A percentile compares a stretch with the other conserved stretches of the same genome.
Evolutionary conservation across 2,329 filamentous ascomycete species (phyloP).

Genomic region (Botrytis sinoallii): DNA sequence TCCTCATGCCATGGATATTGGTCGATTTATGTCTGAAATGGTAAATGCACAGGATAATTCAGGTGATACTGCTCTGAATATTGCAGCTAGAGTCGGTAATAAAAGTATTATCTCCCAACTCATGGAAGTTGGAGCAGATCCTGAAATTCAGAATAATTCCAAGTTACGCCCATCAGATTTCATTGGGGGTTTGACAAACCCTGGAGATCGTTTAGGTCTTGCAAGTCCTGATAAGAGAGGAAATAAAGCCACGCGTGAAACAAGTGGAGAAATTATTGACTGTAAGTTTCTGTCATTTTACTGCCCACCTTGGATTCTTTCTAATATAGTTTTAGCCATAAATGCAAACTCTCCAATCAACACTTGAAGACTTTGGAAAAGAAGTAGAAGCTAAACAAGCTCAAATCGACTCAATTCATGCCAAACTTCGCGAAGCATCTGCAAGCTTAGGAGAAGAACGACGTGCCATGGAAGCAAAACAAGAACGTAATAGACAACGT

Average conservation of each 20-base stretch:
- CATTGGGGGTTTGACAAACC: conserved; percentile 65
- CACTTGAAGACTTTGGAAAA: conserved; percentile 73
- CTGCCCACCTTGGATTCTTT: not conserved
- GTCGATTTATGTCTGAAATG: conserved; percentile 93
- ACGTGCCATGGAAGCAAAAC: conserved; percentile 67
- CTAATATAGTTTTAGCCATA: conserved; percentile 56
- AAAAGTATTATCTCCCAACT: conserved; percentile 95
- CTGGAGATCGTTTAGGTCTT: conserved; percentile 46
- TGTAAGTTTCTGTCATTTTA: conserved; percentile 54
- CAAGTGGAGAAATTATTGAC: conserved; percentile 73
- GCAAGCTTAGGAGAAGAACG: conserved; percentile 75
- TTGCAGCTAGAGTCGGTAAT: conserved; percentile 90
- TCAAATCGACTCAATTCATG: conserved; percentile 77
- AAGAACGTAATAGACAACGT: conserved; percentile 61
- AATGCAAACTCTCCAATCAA: conserved; percentile 75
- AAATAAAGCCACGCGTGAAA: conserved; percentile 62
- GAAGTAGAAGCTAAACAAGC: conserved; percentile 83
- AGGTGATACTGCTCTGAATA: conserved; percentile 91
- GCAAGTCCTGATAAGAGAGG: conserved; percentile 46
- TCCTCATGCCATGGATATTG: conserved; percentile 64
- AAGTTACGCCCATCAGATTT: conserved; percentile 91
- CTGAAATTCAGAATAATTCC: conserved; percentile 86
- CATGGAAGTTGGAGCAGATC: conserved; percentile 89
- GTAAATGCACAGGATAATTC: conserved; percentile 93
- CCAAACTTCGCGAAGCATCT: conserved; percentile 76